phyloP scores from a whole-genome alignment of 2,329 filamentous ascomycete species.

The Pseudogymnoascus sp. region DNA sequence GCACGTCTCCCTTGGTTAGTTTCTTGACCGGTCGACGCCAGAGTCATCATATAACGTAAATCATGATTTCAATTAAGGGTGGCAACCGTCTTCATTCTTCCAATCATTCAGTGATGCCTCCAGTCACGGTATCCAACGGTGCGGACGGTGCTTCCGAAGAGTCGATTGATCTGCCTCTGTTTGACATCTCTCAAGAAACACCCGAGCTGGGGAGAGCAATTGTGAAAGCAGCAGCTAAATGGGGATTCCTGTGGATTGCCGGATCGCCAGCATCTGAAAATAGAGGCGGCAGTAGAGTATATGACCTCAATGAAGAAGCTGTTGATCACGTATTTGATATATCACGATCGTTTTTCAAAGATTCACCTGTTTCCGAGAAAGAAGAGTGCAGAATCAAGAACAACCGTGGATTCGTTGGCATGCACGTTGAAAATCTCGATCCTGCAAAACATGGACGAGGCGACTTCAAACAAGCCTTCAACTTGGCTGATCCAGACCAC shows the following conservation, averaged over 20 bases:
- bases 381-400: constrained; percentile 35
- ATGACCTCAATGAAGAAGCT: neutral
- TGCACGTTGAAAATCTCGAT: constrained; percentile 39
- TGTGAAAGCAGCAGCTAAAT: neutral
- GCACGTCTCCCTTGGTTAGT: neutral
- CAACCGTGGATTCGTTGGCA: constrained; percentile 50
- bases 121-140: neutral
- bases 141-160: neutral
- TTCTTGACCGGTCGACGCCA: neutral
- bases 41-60: neutral
- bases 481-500: constrained; percentile 33
- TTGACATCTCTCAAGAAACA: constrained; percentile 2
- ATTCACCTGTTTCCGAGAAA: neutral
- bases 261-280: neutral
- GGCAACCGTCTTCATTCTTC: neutral
- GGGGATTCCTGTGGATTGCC: neutral
- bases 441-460: neutral
- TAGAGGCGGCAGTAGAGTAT: neutral
- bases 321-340: neutral
- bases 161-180: neutral
- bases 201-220: neutral
- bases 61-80: neutral
- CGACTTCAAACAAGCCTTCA: constrained; percentile 4
- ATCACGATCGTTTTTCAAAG: neutral
- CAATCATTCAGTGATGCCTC: neutral